Base-by-base conservation (phyloP, 2,329 filamentous ascomycete genomes). In the Cryphonectria parasitica region DNA sequence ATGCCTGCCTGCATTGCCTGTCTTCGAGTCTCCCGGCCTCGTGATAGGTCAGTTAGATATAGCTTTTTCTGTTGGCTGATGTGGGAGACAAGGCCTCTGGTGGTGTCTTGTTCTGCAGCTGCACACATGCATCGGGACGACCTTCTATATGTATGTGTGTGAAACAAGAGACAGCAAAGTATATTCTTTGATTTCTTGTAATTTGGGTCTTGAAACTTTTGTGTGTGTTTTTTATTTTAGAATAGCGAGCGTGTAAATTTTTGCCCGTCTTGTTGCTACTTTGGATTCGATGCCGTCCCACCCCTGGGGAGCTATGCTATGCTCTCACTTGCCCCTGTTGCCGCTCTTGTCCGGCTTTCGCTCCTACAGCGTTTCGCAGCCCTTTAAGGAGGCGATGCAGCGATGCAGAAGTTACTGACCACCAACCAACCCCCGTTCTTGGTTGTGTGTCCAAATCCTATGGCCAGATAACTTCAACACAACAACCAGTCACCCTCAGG, bases 181-280 rank as follows among this genome's bases (percentile, higher is more conserved):
- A 45, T 6, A 39, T 43, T 39, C 61, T 61, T 41, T 67, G 62
- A 19, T 49, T 28, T 49, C 22, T 49, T 11, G 22, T 49, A 49
- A n/a, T 52, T 25, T 10, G n/a, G 39, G 49, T 41, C 54, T 60
- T 43, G 36, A 36, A 2, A 19, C 56, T 31, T 67, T 17, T 45
- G 41, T 34, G 56, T 31, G 54, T 11, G 54, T 49, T 61, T 28
- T n/a, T 31, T 28, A 39, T 64, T 58, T 7, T 61, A 36, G n/a
- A n/a, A 66, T 66, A 66, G 52, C 52, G 64, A 66, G 64, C 64
- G 64, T 39, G n/a, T 19, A 36, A 52, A 58, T 66, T 58, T 66
- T 17, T 36, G 58, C 43, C 36, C 10, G 10, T 39, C 31, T 58
- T 41, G 34, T 60, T n/a, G n/a, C n/a, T n/a, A 34, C 34, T 34